Evolutionary conservation across 2,329 filamentous ascomycete genomes (phyloP).

Genomic region (Fusarium sororula): DNA sequence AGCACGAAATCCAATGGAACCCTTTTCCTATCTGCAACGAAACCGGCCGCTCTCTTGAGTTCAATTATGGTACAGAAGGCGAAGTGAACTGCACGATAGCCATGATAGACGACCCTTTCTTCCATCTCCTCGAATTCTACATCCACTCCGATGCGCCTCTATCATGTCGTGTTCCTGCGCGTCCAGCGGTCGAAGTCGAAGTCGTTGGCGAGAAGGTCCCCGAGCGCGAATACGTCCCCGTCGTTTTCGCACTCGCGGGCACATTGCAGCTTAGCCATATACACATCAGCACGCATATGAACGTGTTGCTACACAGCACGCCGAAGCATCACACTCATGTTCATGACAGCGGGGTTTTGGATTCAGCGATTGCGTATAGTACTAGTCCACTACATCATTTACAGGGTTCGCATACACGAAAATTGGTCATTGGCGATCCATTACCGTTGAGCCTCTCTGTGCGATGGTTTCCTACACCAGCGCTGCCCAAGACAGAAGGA

Average conservation of each 20-base stretch:
- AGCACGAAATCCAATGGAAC: conserved; percentile 88
- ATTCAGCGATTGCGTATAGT: conserved; percentile 88
- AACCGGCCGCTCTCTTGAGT: conserved; percentile 81
- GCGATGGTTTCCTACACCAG: conserved; percentile 84
- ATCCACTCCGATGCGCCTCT: conserved; percentile 95
- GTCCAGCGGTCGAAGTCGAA: conserved; percentile 68
- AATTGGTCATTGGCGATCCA: conserved; percentile 87
- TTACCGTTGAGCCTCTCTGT: conserved; percentile 82
- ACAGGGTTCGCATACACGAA: conserved; percentile 62
- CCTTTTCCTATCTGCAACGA: conserved; percentile 93
- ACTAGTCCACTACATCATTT: conserved; percentile 75
- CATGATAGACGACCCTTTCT: conserved; percentile 80
- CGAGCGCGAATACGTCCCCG: conserved; percentile 75
- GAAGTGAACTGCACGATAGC: conserved; percentile 87
- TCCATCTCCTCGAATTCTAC: conserved; percentile 95
- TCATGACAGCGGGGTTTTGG: conserved; percentile 79
- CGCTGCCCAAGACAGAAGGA: conserved; percentile 73
- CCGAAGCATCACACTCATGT: conserved; percentile 70
- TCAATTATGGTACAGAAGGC: conserved; percentile 83
- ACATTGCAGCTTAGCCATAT: conserved; percentile 89
- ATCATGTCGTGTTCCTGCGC: conserved; percentile 86
- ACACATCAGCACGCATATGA: conserved; percentile 89
- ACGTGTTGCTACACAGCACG: conserved; percentile 81
- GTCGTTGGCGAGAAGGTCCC: conserved; percentile 61
- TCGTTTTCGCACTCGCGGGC: conserved; percentile 89